These are phyloP conservation scores for Zalaria obscura DNA, from an alignment of 2,329 filamentous ascomycete genomes.

Conservation along the genomic window DNA sequence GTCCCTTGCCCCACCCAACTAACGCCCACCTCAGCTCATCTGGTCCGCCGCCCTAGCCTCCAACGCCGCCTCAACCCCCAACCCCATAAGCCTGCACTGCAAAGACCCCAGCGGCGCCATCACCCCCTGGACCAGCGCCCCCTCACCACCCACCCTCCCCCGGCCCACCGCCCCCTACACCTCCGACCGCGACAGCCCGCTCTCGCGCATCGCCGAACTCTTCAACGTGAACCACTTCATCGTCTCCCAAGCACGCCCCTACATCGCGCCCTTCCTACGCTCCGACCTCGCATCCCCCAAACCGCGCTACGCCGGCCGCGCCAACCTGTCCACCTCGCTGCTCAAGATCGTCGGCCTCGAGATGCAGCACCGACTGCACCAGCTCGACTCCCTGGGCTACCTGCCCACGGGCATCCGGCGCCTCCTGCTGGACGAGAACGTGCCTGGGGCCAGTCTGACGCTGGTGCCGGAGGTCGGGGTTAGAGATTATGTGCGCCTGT, in stretches of 20 bases:
- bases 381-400: constrained; percentile 63
- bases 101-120: constrained; percentile 63
- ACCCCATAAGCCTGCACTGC: constrained; percentile 56
- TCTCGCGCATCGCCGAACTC: constrained; percentile 62
- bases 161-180: constrained; percentile 51
- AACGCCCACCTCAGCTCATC: constrained; percentile 42
- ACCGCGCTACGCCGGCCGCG: constrained; percentile 43
- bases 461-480: constrained; percentile 67
- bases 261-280: constrained; percentile 72
- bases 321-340: constrained; percentile 33
- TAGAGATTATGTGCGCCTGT: constrained; percentile 58
- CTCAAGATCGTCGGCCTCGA: constrained; percentile 51
- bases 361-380: constrained; percentile 63
- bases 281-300: constrained; percentile 65
- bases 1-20: constrained; percentile 15
- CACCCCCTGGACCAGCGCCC: constrained; percentile 53
- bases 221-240: constrained; percentile 96
- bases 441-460: constrained; percentile 45
- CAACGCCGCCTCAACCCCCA: constrained; percentile 53
- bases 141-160: constrained; percentile 50
- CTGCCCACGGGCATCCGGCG: constrained; percentile 57
- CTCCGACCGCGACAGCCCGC: constrained; percentile 50
- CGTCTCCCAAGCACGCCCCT: constrained; percentile 80
- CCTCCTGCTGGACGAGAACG: constrained; percentile 65
- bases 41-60: constrained; percentile 69